These are phyloP conservation scores for Entomortierella chlamydospora DNA, from an alignment of 192 early-diverging fungal genomes.

Conservation along the genomic window DNA sequence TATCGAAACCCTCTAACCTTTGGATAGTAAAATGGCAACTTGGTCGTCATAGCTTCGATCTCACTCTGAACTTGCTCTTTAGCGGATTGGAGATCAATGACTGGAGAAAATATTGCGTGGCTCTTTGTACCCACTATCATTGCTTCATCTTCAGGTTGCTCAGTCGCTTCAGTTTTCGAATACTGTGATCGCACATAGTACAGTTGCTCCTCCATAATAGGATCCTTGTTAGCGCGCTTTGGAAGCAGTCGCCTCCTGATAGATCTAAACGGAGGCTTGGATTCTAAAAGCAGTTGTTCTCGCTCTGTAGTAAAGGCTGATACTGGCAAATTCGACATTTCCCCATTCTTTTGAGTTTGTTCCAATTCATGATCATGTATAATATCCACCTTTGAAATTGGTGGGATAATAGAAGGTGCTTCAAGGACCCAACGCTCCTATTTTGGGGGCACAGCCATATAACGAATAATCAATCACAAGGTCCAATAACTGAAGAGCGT, in stretches of 20 bases:
- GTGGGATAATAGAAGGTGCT: constrained; percentile 71
- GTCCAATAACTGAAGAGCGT: not conserved
- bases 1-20: constrained; percentile 57
- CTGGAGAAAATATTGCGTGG: constrained; percentile 9
- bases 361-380: constrained; percentile 30
- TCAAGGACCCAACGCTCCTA: constrained; percentile 69
- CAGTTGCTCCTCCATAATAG: constrained; percentile 54
- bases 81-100: not conserved
- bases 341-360: constrained; percentile 57
- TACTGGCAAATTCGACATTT: constrained; percentile 19
- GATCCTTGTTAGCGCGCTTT: constrained; percentile 62
- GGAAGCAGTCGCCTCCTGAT: constrained; percentile 57
- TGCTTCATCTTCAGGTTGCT: not conserved
- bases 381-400: constrained; percentile 65
- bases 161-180: not conserved
- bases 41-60: constrained; percentile 6
- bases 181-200: constrained; percentile 32
- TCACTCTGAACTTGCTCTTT: not conserved
- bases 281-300: constrained; percentile 23
- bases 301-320: not conserved
- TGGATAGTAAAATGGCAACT: constrained; percentile 62
- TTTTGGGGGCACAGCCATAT: not conserved
- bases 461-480: not conserved
- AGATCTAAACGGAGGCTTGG: constrained; percentile 19
- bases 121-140: not conserved